Percentiles rank a stretch among this genome's conserved stretches.
Conservation (phyloP, 23 red algal genomes). For the Gracilariopsis chorda region DNA sequence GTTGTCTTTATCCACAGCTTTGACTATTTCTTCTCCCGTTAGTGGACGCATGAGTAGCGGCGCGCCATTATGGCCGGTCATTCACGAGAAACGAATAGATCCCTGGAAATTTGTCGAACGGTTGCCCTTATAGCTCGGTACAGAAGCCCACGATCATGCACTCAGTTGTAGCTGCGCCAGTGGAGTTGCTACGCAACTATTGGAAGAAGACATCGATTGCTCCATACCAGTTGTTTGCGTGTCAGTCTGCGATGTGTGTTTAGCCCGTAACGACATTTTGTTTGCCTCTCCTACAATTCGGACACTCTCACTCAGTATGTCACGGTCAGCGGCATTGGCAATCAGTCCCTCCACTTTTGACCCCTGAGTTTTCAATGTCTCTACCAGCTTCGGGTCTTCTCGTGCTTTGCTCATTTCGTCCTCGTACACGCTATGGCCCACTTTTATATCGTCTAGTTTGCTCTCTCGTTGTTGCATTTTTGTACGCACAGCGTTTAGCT, state of each 20-base stretch:
- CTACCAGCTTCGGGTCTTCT: neutral
- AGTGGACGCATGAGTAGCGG: too few species aligned
- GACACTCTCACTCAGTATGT: neutral
- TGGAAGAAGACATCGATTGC: too few species aligned
- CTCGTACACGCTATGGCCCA: neutral
- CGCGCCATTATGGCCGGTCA: too few species aligned
- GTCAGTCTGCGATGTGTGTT: neutral
- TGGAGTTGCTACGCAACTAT: neutral
- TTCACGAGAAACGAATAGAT: too few species aligned
- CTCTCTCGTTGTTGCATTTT: constrained; percentile 5
- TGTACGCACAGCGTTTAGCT: neutral
- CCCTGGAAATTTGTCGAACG: too few species aligned
- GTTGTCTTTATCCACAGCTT: too few species aligned
- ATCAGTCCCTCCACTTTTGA: neutral
- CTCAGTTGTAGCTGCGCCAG: constrained; percentile 5
- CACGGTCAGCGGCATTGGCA: neutral
- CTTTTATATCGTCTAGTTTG: constrained; percentile 1
- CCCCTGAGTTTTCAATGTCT: constrained; percentile 13
- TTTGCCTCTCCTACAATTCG: neutral
- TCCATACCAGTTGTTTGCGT: neutral
- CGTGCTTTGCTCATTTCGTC: constrained; percentile 16
- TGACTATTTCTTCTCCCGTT: too few species aligned
- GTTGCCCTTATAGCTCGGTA: too few species aligned
- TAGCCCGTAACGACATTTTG: neutral
- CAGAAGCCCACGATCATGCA: too few species aligned